Conservation (phyloP, 441 rosid genomes). For the Isatis lusitanica region DNA sequence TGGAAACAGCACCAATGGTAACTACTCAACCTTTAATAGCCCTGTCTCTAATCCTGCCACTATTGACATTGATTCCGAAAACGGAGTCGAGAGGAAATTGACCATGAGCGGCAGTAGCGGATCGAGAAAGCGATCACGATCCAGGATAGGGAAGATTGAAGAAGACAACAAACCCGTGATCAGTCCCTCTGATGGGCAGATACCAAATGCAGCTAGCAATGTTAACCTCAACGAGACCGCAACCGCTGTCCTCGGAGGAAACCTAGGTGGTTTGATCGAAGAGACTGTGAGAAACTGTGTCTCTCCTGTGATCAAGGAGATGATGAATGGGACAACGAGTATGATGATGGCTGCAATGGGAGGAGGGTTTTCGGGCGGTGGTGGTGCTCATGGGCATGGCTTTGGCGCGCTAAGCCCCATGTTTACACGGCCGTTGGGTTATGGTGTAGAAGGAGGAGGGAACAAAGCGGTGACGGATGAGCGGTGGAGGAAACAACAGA, state of each 20-base stretch:
- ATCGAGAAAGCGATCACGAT: slow-evolving; percentile 59
- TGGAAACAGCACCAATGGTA: slow-evolving; percentile 30
- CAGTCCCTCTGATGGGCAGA: slow-evolving; percentile 13
- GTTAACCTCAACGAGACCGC: slow-evolving; percentile 33
- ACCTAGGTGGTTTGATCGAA: slow-evolving; percentile 54
- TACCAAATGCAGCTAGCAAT: slow-evolving; percentile 20
- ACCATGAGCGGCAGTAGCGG: slow-evolving; percentile 40
- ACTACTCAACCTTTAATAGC: slow-evolving; percentile 27
- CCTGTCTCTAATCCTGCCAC: slow-evolving; percentile 35
- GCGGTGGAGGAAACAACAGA: slow-evolving; percentile 95
- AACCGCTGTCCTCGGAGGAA: slow-evolving; percentile 28
- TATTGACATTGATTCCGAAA: slow-evolving; percentile 43
- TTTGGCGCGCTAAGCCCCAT: slow-evolving; percentile 29
- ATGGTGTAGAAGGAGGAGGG: slow-evolving; percentile 39
- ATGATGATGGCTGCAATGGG: slow-evolving; percentile 44
- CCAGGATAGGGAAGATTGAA: slow-evolving; percentile 52
- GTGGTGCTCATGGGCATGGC: slow-evolving; percentile 8
- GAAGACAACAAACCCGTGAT: slow-evolving; percentile 36
- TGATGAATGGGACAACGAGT: slow-evolving; percentile 46
- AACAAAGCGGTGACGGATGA: slow-evolving; percentile 54
- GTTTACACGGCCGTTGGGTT: slow-evolving; percentile 43
- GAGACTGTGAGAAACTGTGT: slow-evolving; percentile 78
- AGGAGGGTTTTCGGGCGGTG: slow-evolving; percentile 25
- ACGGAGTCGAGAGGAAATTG: slow-evolving; percentile 45
- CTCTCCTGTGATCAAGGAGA: slow-evolving; percentile 81